A percentile compares a stretch with the other conserved stretches of the same genome.
Conservation (phyloP, 805 yeast genomes). For the Saccharomycopsis lassenensis region DNA sequence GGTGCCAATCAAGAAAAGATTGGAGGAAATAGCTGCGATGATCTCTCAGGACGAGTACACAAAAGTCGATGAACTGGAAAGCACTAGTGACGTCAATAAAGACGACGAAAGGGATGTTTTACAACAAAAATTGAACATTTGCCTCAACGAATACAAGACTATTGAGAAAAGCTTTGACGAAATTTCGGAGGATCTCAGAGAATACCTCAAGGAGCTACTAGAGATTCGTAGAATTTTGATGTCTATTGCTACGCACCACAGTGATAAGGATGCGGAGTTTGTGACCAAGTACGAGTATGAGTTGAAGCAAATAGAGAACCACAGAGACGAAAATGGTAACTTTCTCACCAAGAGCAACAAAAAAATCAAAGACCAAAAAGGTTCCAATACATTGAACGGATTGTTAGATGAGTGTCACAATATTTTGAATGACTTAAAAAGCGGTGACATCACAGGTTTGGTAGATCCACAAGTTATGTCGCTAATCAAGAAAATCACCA, state of each 20-base stretch:
- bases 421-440: constrained; percentile 52
- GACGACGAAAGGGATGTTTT: constrained; percentile 30
- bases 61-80: constrained; percentile 15
- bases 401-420: constrained; percentile 76
- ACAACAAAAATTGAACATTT: constrained; percentile 52
- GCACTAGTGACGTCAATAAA: constrained; percentile 17
- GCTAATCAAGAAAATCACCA: constrained; percentile 52
- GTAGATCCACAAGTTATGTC: constrained; percentile 43
- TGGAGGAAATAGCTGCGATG: constrained; percentile 58
- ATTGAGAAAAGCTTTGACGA: constrained; percentile 47
- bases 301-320: constrained; percentile 33
- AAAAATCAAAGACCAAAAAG: constrained; percentile 23
- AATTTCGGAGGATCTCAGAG: constrained; percentile 39
- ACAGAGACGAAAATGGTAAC: constrained; percentile 46
- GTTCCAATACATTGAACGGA: constrained; percentile 51
- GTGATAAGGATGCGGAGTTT: constrained; percentile 1
- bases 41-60: constrained; percentile 29
- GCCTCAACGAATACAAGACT: constrained; percentile 44
- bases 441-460: constrained; percentile 22
- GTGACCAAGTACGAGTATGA: constrained; percentile 28
- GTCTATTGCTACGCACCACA: neutral
- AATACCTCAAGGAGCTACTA: constrained; percentile 49
- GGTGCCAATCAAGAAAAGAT: constrained; percentile 61
- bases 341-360: constrained; percentile 25
- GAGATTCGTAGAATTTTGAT: constrained; percentile 52